Evolutionary conservation across 1,139 yeast genomes (phyloP).

Genomic region (Sugiyamaella sp.): DNA sequence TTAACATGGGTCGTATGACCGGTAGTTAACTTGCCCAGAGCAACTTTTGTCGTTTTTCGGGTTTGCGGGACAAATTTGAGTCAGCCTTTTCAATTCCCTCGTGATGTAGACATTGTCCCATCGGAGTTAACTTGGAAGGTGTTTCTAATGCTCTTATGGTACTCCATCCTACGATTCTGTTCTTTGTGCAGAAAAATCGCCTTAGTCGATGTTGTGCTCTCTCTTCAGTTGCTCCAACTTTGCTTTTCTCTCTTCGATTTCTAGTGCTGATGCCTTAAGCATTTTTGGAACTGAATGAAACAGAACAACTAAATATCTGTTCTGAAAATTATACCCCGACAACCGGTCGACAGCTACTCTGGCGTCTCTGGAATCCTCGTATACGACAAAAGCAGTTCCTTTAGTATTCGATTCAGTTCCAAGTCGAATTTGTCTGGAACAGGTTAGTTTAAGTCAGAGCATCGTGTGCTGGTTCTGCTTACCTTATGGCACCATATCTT

Average conservation of each 20-base stretch:
- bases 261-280: slow-evolving; percentile 30
- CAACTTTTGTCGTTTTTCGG: too few relatives aligned
- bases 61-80: neutral
- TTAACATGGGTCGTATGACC: too few relatives aligned
- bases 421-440: slow-evolving; percentile 50
- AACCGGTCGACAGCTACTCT: slow-evolving; percentile 54
- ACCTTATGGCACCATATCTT: slow-evolving; percentile 56
- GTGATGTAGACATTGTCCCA: too few relatives aligned
- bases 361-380: slow-evolving; percentile 54
- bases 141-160: too few relatives aligned
- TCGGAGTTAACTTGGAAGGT: too few relatives aligned
- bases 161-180: neutral
- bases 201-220: slow-evolving; percentile 33
- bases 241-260: slow-evolving; percentile 35
- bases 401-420: slow-evolving; percentile 50
- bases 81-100: too few relatives aligned
- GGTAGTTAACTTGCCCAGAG: too few relatives aligned
- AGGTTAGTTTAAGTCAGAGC: neutral
- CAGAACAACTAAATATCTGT: slow-evolving; percentile 59
- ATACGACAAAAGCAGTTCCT: slow-evolving; percentile 64
- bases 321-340: slow-evolving; percentile 63
- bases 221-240: slow-evolving; percentile 36
- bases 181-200: too few relatives aligned
- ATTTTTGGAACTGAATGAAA: slow-evolving; percentile 50
- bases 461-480: slow-evolving; percentile 24